These are phyloP conservation scores for Pseudogymnoascus sp. DNA, from an alignment of 2,329 filamentous ascomycete species.

Conservation along the genomic window DNA sequence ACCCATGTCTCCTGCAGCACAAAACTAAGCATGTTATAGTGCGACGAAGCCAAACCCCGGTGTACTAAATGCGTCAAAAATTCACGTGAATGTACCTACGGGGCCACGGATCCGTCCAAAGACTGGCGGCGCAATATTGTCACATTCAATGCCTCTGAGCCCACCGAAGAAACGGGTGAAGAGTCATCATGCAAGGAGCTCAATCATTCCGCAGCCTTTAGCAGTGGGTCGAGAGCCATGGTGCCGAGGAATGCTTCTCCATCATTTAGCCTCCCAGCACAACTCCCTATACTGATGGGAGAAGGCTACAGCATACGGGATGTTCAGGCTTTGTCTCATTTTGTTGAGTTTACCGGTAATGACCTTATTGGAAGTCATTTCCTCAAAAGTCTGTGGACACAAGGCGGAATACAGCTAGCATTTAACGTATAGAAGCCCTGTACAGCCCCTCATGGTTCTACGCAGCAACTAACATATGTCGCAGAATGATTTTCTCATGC, in stretches of 20 bases:
- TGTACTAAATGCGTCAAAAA: conserved; percentile 1
- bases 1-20: not conserved
- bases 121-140: conserved; percentile 2
- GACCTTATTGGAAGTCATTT: conserved; percentile 4
- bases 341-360: not conserved
- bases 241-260: not conserved
- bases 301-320: not conserved
- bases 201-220: not conserved
- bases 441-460: no score
- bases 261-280: not conserved
- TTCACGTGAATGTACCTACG: not conserved
- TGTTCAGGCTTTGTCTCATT: not conserved
- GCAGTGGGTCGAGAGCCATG: not conserved
- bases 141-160: not conserved
- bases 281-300: not conserved
- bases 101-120: not conserved
- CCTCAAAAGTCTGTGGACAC: conserved; percentile 13
- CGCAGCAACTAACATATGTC: not conserved
- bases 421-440: conserved; percentile 13
- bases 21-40: conserved; percentile 6
- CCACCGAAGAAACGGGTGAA: not conserved
- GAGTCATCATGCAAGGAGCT: not conserved
- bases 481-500: conserved; percentile 18
- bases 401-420: conserved; percentile 17
- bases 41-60: not conserved